Percentiles rank a stretch among this genome's conserved stretches.
These are phyloP conservation scores for Pseudovirgaria hyperparasitica DNA, from an alignment of 2,329 filamentous ascomycete genomes.

Conservation along the genomic window DNA sequence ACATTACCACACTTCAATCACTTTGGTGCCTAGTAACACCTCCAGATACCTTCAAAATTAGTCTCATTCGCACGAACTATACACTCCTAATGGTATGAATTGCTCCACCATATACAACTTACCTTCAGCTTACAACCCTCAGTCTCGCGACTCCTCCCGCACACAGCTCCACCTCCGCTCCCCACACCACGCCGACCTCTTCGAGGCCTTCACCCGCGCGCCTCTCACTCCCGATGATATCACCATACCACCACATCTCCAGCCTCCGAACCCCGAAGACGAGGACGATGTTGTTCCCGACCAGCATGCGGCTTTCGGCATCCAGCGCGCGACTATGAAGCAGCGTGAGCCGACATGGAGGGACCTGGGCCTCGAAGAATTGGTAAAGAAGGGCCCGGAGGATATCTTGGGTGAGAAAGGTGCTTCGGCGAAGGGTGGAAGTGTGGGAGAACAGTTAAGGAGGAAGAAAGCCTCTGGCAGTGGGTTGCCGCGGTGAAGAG, in stretches of 20 bases:
- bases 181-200: slow-evolving; percentile 9
- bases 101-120: too few species aligned
- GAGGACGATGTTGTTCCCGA: slow-evolving; percentile 82
- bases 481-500: slow-evolving; percentile 6
- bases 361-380: slow-evolving; percentile 58
- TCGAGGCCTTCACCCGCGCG: too few species aligned
- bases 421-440: too few species aligned
- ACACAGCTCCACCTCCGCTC: slow-evolving; percentile 66
- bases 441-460: slow-evolving; percentile 2
- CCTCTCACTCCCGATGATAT: slow-evolving; percentile 52
- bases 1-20: too few species aligned
- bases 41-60: too few species aligned
- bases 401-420: too few species aligned
- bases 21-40: too few species aligned
- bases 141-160: slow-evolving; percentile 60
- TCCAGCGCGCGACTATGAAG: slow-evolving; percentile 65
- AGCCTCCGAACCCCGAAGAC: slow-evolving; percentile 75
- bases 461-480: slow-evolving; percentile 1
- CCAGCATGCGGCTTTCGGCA: slow-evolving; percentile 79
- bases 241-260: slow-evolving; percentile 66
- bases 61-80: too few species aligned
- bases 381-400: slow-evolving; percentile 53
- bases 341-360: slow-evolving; percentile 63
- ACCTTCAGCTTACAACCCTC: too few species aligned
- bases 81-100: too few species aligned